Conservation (phyloP, 352 stramenopile genomes). For the Phytophthora kernoviae region DNA sequence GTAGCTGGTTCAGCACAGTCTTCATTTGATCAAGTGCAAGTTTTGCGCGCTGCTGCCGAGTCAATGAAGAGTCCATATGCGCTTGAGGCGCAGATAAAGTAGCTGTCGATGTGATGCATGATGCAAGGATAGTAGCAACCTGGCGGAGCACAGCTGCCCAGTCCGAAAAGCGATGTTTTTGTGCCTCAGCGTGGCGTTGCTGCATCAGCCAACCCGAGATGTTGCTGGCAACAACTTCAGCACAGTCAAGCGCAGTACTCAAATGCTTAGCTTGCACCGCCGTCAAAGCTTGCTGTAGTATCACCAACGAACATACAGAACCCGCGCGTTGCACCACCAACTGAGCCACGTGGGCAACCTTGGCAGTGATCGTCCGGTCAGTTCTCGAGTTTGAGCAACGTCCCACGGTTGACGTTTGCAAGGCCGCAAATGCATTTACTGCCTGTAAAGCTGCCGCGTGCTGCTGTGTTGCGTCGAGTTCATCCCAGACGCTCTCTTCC, state of each 20-base stretch:
- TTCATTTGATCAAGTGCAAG: slow-evolving; percentile 34
- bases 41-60: slow-evolving; percentile 22
- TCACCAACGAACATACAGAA: slow-evolving; percentile 39
- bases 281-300: slow-evolving; percentile 40
- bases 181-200: slow-evolving; percentile 53
- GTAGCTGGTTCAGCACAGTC: slow-evolving; percentile 41
- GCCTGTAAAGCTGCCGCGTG: slow-evolving; percentile 40
- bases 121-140: slow-evolving; percentile 38
- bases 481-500: slow-evolving; percentile 22
- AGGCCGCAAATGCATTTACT: slow-evolving; percentile 47
- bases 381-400: slow-evolving; percentile 14
- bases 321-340: slow-evolving; percentile 40
- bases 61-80: background rate
- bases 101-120: background rate
- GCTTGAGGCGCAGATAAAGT: background rate
- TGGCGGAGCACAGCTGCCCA: slow-evolving; percentile 50
- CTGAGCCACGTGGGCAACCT: slow-evolving; percentile 29
- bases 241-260: slow-evolving; percentile 28
- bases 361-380: slow-evolving; percentile 17
- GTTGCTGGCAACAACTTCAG: slow-evolving; percentile 43
- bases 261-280: slow-evolving; percentile 7
- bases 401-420: slow-evolving; percentile 17
- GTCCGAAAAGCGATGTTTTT: slow-evolving; percentile 45
- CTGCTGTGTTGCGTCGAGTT: slow-evolving; percentile 46
- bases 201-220: slow-evolving; percentile 36